Base-by-base conservation (phyloP, 495 filamentous ascomycete species). In the Penicillium roqueforti region DNA sequence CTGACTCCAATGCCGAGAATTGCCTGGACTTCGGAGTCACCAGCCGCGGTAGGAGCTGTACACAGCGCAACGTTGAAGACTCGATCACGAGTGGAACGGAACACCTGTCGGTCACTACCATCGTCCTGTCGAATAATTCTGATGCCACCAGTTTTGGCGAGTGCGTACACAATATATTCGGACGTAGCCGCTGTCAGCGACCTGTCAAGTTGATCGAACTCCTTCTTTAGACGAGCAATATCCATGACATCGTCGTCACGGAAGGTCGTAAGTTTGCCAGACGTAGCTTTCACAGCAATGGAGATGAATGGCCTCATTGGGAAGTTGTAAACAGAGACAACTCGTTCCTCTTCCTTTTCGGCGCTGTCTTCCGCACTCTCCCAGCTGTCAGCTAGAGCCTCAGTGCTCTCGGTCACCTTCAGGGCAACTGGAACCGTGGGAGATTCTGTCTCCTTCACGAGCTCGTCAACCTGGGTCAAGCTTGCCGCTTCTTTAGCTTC, bases 161-260 rank as follows among this genome's bases (percentile, higher is more conserved):
- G 85, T 28, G 90, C 90, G 65, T 97, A 97, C 8, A 88, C 87
- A 61, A 99, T 99, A 70, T 90, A 95, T 13, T 86, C 84, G 57
- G 87, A 86, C n/a, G 89, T 90, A 28, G 92, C 92, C 3, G 91
- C 85, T 28, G 90, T 91, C 40, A 99, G 77, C 44, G 89, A 93
- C 47, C 95, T 88, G 65, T 99, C 95, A 44, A 95, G 83, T 68
- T 97, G 95, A 68, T 99, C 95, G 60, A 97, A 97, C 6, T 93
- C 88, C 71, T 97, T 97, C 76, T 95, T 95, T 49, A 97, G 79
- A 37, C 89, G 84, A 36, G 92, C 92, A 68, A 99, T 91, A 57
- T 92, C 86, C 68, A 93, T 85, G 46, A 95, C 80, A 6, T 81
- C 74, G 60, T 91, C 87, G 46, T 87, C 82, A 18, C 81, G 83